A percentile compares a stretch with the other conserved stretches of the same genome.
phyloP scores from a whole-genome alignment of 148 eudicot genomes.

The Beta vulgaris region DNA sequence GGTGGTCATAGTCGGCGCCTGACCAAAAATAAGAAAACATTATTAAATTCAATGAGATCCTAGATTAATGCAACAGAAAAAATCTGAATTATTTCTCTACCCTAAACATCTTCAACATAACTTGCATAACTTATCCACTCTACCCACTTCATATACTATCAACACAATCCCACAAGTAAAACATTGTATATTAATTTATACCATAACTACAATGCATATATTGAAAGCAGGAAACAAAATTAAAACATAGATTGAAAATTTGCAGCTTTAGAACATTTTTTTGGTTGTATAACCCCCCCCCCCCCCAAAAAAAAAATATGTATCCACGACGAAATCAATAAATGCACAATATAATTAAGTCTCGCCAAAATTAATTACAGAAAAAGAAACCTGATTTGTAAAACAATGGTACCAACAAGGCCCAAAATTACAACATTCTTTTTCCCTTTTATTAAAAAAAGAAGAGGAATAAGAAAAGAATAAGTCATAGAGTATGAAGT shows the following conservation, averaged over 20 bases:
- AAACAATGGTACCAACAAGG: conserved; percentile 7
- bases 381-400: not conserved
- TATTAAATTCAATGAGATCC: not conserved
- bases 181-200: conserved; percentile 13
- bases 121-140: not conserved
- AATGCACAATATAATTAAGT: too few species aligned
- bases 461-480: conserved; percentile 11
- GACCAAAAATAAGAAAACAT: conserved; percentile 25
- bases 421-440: conserved; percentile 5
- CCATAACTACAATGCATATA: conserved; percentile 14
- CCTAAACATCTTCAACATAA: not conserved
- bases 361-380: not conserved
- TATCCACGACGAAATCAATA: too few species aligned
- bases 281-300: too few species aligned
- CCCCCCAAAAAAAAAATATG: too few species aligned
- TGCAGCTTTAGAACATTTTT: not conserved
- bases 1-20: conserved; percentile 54
- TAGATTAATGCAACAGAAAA: too few species aligned
- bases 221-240: conserved; percentile 10
- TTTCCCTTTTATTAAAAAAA: not conserved
- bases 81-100: not conserved
- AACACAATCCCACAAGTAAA: not conserved
- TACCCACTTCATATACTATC: conserved; percentile 4
- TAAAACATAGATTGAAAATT: not conserved
- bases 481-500: conserved; percentile 73